These are phyloP conservation scores for Chaetothyriales sp. DNA, from an alignment of 2,329 filamentous ascomycete genomes.

Conservation along the genomic window DNA sequence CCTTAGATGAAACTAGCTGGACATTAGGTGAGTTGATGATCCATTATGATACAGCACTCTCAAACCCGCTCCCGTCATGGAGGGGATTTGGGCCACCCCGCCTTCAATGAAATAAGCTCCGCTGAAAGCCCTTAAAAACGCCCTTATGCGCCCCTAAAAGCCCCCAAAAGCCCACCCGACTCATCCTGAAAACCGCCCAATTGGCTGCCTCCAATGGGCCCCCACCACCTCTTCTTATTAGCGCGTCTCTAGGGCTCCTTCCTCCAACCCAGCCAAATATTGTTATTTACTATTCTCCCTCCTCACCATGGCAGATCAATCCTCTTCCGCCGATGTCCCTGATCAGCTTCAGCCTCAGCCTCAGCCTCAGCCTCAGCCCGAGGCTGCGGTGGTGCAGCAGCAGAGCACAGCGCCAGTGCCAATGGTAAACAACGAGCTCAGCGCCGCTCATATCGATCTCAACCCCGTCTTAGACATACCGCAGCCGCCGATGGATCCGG, in stretches of 20 bases:
- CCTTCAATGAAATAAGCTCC: too few species aligned
- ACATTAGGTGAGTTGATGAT: too few species aligned
- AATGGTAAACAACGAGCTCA: background rate
- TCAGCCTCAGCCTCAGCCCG: too few species aligned
- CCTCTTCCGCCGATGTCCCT: too few species aligned
- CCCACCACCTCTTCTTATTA: too few species aligned
- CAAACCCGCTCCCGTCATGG: too few species aligned
- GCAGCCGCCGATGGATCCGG: background rate
- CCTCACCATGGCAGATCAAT: background rate
- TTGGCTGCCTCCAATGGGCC: background rate
- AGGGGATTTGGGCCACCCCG: too few species aligned
- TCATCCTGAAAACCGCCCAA: background rate
- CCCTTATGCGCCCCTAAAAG: background rate
- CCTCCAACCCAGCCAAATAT: too few species aligned
- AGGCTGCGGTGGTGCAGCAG: background rate
- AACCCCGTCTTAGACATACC: slow-evolving; percentile 1
- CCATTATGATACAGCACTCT: too few species aligned
- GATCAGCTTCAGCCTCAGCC: too few species aligned
- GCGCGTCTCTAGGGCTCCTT: too few species aligned
- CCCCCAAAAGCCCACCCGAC: background rate
- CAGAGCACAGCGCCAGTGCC: background rate
- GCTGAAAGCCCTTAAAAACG: background rate
- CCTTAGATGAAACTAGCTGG: too few species aligned
- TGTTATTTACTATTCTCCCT: background rate
- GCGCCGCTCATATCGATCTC: background rate